Evolutionary conservation across 768 basidiomycete species (phyloP), one percentile per base, ranked within the genome.

Genomic region (Russula earlei): DNA sequence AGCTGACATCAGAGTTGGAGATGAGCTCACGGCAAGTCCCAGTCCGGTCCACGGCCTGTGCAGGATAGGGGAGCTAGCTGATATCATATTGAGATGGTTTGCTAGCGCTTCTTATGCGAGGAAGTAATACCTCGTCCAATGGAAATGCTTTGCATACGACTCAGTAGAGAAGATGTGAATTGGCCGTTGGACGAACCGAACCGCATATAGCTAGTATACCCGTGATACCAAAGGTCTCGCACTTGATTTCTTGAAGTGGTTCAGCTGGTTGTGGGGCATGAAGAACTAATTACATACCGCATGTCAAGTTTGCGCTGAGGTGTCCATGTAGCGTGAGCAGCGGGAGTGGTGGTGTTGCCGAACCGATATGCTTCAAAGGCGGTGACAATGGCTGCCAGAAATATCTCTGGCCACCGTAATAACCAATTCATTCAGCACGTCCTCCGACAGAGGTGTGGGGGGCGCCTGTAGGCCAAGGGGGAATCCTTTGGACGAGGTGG

Each of bases 31-130:
- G 85, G 84, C 64, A 86, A 79, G 42, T 75, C 74, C 85, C 86
- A 90, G 64, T 91, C 87, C 3, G 91, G 89, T n/a, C 92, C 91
- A 70, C 82, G 79, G 7, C 88, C 89, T 43, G 77, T 77, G 67
- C 95, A 99, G 22, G 89, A 85, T 25, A 99, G 70, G 1, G 95
- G 94, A 8, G 84, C 81, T n/a, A 98, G 76, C 85, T 97, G 62
- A 10, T 38, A 15, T 19, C 14, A 17, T 38, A 55, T 34, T 52
- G 29, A 49, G 42, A 37, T 55, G 46, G 36, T 11, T 51, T 49
- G 38, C 44, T 34, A 38, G 34, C 2, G 17, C 49, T 9, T 20
- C 55, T 48, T 63, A 60, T 51, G 24, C n/a, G 17, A 41, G 36
- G 8, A 45, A 45, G 29, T 44, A 59, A 55, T 67, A 89, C 88